Base-by-base conservation (phyloP, 495 filamentous ascomycete genomes). In the Trichoderma asperelloides region DNA sequence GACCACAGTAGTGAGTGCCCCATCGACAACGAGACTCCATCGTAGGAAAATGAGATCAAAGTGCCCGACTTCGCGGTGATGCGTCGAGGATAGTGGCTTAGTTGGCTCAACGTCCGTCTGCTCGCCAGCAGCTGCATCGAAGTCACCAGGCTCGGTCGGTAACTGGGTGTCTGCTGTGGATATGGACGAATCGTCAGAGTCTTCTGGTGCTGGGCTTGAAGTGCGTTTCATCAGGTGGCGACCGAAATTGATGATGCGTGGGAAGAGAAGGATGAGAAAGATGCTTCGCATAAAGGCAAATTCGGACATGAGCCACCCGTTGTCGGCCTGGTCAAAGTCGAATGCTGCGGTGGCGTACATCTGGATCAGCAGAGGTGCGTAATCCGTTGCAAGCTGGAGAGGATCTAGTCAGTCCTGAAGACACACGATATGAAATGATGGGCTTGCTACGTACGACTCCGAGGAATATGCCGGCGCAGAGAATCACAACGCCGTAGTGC, bases 41-140 rank as follows among this genome's bases (percentile, higher is more conserved):
- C 79, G 75, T 3, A 84, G 76, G 69, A 85, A 87, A 65, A 83
- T 74, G 4, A 87, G 73, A 63, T 87, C 85, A 67, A 87, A 87
- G 1, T 69, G 76, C 28, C 76, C 78, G 15, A 75, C 78, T 23
- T 80, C 78, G 39, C 33, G 65, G 25, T 77, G 68, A 9, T 77
- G 75, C 15, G 7, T n/a, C 18, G 30, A 25, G 6, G 63, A 3
- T 0, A 30, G 9, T 0, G 63, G 63, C 16, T 21, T 21, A 13
- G 30, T 64, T 13, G 63, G 37, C 63, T 64, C 37, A 33, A 37
- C 12, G 0, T 63, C 41, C 7, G n/a, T 16, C 11, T 47, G 30
- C 55, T 62, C n/a, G 9, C 28, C 37, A 9, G 62, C 37, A 37
- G 66, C 28, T 7, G 39, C 7, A 6, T 55, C 40, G 12, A 40